Conservation (phyloP, 2,329 filamentous ascomycete species). For the Colletotrichum sp. region DNA sequence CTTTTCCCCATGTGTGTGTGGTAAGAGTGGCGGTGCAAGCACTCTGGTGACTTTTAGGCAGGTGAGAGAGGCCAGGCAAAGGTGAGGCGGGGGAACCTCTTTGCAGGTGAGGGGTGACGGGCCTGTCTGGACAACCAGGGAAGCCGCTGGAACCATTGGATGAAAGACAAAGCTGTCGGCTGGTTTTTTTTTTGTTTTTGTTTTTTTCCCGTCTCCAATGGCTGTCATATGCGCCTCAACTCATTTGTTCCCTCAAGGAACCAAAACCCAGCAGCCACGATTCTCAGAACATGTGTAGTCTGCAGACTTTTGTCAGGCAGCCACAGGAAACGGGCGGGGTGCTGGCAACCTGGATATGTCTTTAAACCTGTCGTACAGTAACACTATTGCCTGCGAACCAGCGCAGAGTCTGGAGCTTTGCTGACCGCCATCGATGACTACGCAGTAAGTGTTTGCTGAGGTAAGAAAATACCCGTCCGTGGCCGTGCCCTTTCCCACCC, state of each 20-base stretch:
- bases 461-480: background rate
- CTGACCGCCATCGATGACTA: background rate
- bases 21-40: constrained; percentile 5
- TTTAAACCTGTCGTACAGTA: background rate
- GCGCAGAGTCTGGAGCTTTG: background rate
- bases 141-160: background rate
- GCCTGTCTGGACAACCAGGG: background rate
- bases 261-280: background rate
- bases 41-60: background rate
- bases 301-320: background rate
- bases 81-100: background rate
- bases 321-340: constrained; percentile 6
- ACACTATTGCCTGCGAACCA: background rate
- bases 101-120: background rate
- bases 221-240: background rate
- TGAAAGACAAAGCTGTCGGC: background rate
- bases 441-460: background rate
- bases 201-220: background rate
- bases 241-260: background rate
- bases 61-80: background rate
- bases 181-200: background rate
- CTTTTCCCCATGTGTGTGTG: background rate
- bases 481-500: background rate
- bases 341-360: background rate
- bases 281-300: background rate